Evolutionary conservation across 139 green algal species (phyloP).

Genomic region (Monoraphidium neglectum): DNA sequence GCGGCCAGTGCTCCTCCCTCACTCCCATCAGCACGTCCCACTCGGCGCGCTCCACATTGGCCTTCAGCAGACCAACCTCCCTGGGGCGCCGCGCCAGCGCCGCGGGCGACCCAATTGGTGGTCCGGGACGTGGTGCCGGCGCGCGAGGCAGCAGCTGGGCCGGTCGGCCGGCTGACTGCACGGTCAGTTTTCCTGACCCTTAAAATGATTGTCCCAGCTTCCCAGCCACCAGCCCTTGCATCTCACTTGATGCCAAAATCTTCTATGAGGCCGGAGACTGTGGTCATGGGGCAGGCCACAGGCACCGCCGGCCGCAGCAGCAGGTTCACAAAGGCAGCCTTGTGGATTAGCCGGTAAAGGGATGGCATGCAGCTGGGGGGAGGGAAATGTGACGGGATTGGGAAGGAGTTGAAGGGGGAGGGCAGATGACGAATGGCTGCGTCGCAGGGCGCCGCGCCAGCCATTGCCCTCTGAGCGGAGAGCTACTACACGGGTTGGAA

Average conservation of each 20-base stretch:
- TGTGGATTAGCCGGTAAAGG: constrained; percentile 28
- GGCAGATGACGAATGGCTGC: too few species aligned
- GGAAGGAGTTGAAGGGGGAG: too few species aligned
- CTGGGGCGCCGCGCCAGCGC: neutral
- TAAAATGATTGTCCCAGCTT: neutral
- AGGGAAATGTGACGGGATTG: neutral
- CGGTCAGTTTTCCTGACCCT: too few species aligned
- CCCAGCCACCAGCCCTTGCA: neutral
- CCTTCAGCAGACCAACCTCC: constrained; percentile 38
- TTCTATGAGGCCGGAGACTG: constrained; percentile 24
- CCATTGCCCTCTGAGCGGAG: too few species aligned
- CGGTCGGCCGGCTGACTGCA: too few species aligned
- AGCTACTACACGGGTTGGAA: too few species aligned
- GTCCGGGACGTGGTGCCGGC: too few species aligned
- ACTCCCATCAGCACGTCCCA: constrained; percentile 30
- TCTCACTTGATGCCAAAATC: constrained; percentile 22
- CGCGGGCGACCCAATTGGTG: too few species aligned
- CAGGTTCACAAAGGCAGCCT: neutral
- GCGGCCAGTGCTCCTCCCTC: constrained; percentile 26
- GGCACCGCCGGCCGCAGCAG: constrained; percentile 25
- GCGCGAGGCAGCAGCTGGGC: too few species aligned
- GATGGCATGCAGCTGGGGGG: constrained; percentile 12
- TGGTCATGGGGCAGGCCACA: constrained; percentile 29
- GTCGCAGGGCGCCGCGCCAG: too few species aligned
- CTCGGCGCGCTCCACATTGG: constrained; percentile 38